These are phyloP conservation scores for Rhizophora mangle DNA, from an alignment of 345 rosid species.

Conservation along the genomic window DNA sequence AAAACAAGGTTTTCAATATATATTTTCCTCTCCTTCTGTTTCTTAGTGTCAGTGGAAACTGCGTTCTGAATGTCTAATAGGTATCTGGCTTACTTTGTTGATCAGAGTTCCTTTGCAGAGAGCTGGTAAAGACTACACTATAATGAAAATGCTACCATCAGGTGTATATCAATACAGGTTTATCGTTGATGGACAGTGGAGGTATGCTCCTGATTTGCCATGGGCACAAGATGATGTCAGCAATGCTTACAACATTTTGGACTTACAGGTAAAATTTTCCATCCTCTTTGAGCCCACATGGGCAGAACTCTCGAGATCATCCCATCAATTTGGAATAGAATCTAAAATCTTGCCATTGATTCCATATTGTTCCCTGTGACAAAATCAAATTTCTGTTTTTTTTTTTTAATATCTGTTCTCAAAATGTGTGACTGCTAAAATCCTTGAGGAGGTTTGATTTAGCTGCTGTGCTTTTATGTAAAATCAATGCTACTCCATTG, in stretches of 20 bases:
- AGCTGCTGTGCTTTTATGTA: not conserved
- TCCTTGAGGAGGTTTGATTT: not conserved
- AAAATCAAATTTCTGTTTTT: no score
- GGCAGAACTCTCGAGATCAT: no score
- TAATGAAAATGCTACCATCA: conserved; percentile 91
- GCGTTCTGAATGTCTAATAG: not conserved
- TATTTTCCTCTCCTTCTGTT: not conserved
- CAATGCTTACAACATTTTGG: conserved; percentile 73
- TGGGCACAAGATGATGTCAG: conserved; percentile 73
- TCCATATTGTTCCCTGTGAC: no score
- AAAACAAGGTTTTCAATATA: conserved; percentile 47
- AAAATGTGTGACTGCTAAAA: no score
- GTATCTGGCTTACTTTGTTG: conserved; percentile 23
- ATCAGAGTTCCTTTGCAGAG: conserved; percentile 81
- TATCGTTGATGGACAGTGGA: conserved; percentile 90
- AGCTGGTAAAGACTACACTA: conserved; percentile 88
- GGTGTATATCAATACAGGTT: conserved; percentile 93
- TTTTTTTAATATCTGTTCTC: no score
- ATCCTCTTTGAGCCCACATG: no score
- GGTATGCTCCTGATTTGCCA: conserved; percentile 78
- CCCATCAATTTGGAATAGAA: not conserved
- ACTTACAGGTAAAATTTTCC: conserved; percentile 59
- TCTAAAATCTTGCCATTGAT: no score
- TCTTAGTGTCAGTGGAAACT: conserved; percentile 6
- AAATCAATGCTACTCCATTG: not conserved